Evolutionary conservation across 768 basidiomycete species (phyloP), one percentile per base, ranked within the genome.

Genomic region (Boletus bicolor): DNA sequence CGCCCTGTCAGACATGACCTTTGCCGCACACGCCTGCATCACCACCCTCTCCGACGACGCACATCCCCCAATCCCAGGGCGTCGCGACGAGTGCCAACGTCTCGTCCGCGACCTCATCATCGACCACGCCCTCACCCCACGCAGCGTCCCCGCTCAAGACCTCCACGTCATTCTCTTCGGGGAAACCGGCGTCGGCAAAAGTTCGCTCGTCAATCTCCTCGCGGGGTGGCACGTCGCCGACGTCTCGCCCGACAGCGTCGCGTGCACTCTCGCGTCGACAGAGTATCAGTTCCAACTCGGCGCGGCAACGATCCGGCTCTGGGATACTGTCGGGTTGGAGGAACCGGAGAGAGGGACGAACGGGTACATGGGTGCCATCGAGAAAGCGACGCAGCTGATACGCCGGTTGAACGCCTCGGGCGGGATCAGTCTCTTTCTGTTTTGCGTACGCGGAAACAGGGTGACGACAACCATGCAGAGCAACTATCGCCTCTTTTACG

Each of bases 131-230:
- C 66, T 67, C 51, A 60, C 53, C 0, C 64, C 66, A 8, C 66
- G 64, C 4, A 55, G 49, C 28, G 47, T 37, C 11, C 58, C 66
- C 38, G 3, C 55, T 0, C 61, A 63, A 41, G 64, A 68, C 50
- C 38, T 67, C 14, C 66, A 74, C 44, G 47, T 78, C 45, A 62
- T 78, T 19, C 51, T 79, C 19, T 79, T 78, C 45, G 77, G 78
- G 0, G 74, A 77, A 50, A 68, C 73, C 0, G 77, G 77, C 17
- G 55, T 63, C n/a, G 69, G 69, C 5, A 70, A 70, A 44, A 71
- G 69, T 30, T 73, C 71, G 10, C 58, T 70, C 35, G 60, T 70
- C 47, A 79, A 79, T 44, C 71, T 79, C 63, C 58, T 79, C 43
- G 61, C 65, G 6, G 70, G 66, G 57, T 73, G 54, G 62, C 70